Conservation (phyloP, 768 basidiomycete species). For the Hirschioporus abietinus region DNA sequence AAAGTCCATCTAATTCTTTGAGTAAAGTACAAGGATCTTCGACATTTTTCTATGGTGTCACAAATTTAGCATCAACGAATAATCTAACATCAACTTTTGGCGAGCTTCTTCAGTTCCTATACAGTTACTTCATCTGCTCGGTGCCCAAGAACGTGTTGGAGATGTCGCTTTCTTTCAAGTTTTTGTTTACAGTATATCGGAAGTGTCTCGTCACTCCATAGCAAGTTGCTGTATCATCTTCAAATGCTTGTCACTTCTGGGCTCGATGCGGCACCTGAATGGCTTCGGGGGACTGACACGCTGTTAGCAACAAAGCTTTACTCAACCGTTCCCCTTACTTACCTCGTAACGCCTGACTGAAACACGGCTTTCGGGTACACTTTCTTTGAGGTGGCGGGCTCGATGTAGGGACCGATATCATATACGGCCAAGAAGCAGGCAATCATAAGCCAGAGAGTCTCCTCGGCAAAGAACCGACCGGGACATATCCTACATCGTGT, state of each 20-base stretch:
- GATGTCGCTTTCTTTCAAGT: too few relatives aligned
- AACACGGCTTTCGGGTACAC: slow-evolving; percentile 15
- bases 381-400: slow-evolving; percentile 10
- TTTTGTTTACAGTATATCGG: too few relatives aligned
- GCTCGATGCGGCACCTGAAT: neutral
- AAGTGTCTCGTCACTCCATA: neutral
- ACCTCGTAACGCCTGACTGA: slow-evolving; percentile 16
- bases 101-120: too few relatives aligned
- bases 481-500: slow-evolving; percentile 14
- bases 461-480: slow-evolving; percentile 13
- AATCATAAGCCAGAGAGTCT: slow-evolving; percentile 12
- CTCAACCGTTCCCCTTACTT: neutral
- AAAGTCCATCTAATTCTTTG: neutral
- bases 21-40: neutral
- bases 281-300: neutral
- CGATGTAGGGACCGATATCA: slow-evolving; percentile 8
- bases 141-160: neutral
- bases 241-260: neutral
- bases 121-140: too few relatives aligned
- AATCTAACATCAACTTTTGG: too few relatives aligned
- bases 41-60: too few relatives aligned
- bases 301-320: neutral
- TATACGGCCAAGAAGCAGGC: slow-evolving; percentile 16
- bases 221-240: neutral
- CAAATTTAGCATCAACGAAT: too few relatives aligned